Conservation (phyloP, 2,329 filamentous ascomycete species). For the Coniochaeta sp. region DNA sequence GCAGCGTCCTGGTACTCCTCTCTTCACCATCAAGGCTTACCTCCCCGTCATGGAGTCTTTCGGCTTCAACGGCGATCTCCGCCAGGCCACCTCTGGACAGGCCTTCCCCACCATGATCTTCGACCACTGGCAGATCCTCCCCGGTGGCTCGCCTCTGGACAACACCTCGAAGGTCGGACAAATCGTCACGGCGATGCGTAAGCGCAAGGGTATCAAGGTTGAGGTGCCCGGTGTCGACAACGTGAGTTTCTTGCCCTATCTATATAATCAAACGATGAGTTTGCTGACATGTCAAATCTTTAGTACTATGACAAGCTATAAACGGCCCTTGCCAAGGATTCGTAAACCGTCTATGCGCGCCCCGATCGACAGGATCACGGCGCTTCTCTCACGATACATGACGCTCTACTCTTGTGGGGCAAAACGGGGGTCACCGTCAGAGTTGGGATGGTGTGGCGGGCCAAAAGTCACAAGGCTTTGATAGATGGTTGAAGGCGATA, state of each 20-base stretch:
- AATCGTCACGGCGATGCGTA: constrained; percentile 84
- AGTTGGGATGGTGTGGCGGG: constrained; percentile 16
- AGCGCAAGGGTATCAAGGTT: constrained; percentile 99
- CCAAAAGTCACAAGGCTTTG: constrained; percentile 22
- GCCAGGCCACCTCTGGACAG: constrained; percentile 87
- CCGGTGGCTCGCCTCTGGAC: constrained; percentile 90
- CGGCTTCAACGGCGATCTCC: constrained; percentile 97
- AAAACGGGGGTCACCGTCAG: constrained; percentile 10
- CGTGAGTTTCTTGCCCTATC: constrained; percentile 54
- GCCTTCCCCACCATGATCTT: constrained; percentile 99
- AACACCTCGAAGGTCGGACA: constrained; percentile 70
- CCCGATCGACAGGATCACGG: constrained; percentile 31
- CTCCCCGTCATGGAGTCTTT: constrained; percentile 33
- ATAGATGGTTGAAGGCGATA: constrained; percentile 27
- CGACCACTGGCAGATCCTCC: constrained; percentile 96
- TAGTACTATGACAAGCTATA: constrained; percentile 99
- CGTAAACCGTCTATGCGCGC: constrained; percentile 35
- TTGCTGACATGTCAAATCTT: constrained; percentile 30
- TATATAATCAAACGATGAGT: not conserved
- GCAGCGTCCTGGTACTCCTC: constrained; percentile 96
- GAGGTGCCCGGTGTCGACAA: constrained; percentile 89
- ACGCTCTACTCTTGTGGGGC: constrained; percentile 15
- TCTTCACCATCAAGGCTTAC: constrained; percentile 77
- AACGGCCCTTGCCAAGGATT: constrained; percentile 36
- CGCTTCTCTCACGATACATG: constrained; percentile 15